A percentile compares a stretch with the other conserved stretches of the same genome.
Conservation (phyloP, 73 alveolate species). For the Stentor coeruleus region DNA sequence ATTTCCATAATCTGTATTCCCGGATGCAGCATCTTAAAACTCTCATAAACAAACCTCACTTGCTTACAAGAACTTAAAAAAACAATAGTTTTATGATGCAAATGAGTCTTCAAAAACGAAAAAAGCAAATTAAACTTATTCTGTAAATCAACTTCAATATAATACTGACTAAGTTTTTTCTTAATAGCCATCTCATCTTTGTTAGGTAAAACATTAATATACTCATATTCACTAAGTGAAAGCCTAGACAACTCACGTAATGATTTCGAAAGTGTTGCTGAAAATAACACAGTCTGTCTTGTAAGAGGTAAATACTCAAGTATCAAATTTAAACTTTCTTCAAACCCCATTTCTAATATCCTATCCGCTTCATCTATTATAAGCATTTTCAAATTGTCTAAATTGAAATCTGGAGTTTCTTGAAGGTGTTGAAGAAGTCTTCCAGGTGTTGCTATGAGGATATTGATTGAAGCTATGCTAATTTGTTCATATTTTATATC, state of each 20-base stretch:
- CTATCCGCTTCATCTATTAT: slow-evolving; percentile 92
- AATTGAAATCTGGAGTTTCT: slow-evolving; percentile 74
- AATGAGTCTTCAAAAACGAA: slow-evolving; percentile 88
- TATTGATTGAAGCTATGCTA: slow-evolving; percentile 53
- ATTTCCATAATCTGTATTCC: slow-evolving; percentile 70
- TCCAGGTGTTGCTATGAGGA: slow-evolving; percentile 88
- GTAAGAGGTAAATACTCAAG: slow-evolving; percentile 64
- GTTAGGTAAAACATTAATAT: slow-evolving; percentile 37
- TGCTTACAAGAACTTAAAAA: slow-evolving; percentile 83
- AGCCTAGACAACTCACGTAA: slow-evolving; percentile 38
- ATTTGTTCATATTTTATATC: slow-evolving; percentile 54
- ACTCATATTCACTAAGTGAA: slow-evolving; percentile 38
- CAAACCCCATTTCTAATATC: slow-evolving; percentile 81
- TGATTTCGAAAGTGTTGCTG: slow-evolving; percentile 74
- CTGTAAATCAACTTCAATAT: slow-evolving; percentile 66
- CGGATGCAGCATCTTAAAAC: slow-evolving; percentile 63
- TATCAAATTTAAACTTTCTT: slow-evolving; percentile 64
- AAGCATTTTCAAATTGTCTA: slow-evolving; percentile 57
- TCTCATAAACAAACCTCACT: slow-evolving; percentile 79
- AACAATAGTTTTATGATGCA: slow-evolving; percentile 71
- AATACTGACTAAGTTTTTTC: slow-evolving; percentile 73
- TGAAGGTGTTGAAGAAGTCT: slow-evolving; percentile 82
- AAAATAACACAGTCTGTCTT: slow-evolving; percentile 67
- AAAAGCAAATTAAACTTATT: slow-evolving; percentile 87
- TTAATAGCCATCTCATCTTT: slow-evolving; percentile 68